Percentiles rank a stretch among this genome's conserved stretches.
phyloP scores from a whole-genome alignment of 805 yeast species.

The Candida xyloterini region DNA sequence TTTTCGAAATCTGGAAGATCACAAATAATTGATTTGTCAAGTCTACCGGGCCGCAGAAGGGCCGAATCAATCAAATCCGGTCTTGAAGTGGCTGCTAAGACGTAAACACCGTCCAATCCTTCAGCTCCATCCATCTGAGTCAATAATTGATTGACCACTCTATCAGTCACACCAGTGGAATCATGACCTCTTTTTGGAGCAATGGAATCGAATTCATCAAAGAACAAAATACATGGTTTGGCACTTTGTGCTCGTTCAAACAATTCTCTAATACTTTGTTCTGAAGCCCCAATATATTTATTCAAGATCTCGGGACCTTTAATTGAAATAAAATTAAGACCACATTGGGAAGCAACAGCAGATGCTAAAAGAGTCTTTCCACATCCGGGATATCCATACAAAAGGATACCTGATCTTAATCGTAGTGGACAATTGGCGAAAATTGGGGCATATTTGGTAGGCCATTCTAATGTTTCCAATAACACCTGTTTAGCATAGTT shows the following conservation, averaged over 20 bases:
- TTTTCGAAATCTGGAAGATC: slow-evolving; percentile 76
- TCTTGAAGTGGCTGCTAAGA: slow-evolving; percentile 91
- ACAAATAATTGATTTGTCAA: slow-evolving; percentile 89
- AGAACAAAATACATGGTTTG: slow-evolving; percentile 87
- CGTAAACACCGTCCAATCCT: slow-evolving; percentile 94
- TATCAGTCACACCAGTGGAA: slow-evolving; percentile 95
- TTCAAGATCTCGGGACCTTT: slow-evolving; percentile 95
- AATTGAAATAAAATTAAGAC: slow-evolving; percentile 85
- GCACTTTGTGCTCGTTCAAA: slow-evolving; percentile 95
- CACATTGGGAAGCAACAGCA: slow-evolving; percentile 92
- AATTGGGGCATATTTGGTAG: slow-evolving; percentile 94
- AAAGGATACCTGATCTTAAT: slow-evolving; percentile 80
- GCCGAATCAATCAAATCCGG: slow-evolving; percentile 97
- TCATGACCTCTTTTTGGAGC: slow-evolving; percentile 99
- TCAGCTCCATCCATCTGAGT: slow-evolving; percentile 99
- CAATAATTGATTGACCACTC: slow-evolving; percentile 94
- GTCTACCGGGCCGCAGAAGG: slow-evolving; percentile 88
- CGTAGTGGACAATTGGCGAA: slow-evolving; percentile 84
- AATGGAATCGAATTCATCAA: slow-evolving; percentile 95
- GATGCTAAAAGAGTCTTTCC: slow-evolving; percentile 93
- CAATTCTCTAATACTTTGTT: slow-evolving; percentile 87
- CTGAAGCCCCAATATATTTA: slow-evolving; percentile 96
- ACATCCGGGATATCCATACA: slow-evolving; percentile 97
- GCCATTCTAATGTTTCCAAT: slow-evolving; percentile 94
- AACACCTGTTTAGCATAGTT: slow-evolving; percentile 69